These are phyloP conservation scores for Oryza meridionalis DNA, from an alignment of 176 grass and related monocot species.

Conservation along the genomic window DNA sequence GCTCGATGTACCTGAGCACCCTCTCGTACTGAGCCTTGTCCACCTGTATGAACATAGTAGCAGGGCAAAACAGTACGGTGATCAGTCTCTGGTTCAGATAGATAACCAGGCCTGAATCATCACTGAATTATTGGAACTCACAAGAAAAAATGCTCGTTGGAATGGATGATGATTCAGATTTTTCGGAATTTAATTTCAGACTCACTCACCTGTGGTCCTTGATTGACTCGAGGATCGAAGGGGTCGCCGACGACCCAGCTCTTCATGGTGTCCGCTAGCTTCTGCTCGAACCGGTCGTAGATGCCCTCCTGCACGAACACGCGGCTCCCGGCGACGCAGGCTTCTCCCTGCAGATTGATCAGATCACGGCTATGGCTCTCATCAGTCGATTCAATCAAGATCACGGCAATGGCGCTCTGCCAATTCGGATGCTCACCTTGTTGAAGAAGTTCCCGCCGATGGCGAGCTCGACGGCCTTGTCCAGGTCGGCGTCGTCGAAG, in stretches of 20 bases:
- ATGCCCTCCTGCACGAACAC: constrained; percentile 60
- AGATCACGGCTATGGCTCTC: background rate
- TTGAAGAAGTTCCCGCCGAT: constrained; percentile 46
- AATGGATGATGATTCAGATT: background rate
- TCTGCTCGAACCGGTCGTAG: constrained; percentile 57
- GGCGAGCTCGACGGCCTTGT: constrained; percentile 56
- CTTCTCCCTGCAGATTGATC: constrained; percentile 49
- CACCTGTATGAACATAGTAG: constrained; percentile 24
- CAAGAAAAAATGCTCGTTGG: background rate
- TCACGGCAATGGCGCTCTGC: background rate
- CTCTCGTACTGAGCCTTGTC: constrained; percentile 55
- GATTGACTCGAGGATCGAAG: constrained; percentile 49
- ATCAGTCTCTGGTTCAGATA: background rate
- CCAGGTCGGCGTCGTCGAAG: constrained; percentile 61
- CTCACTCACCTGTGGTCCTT: constrained; percentile 65
- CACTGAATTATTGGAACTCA: background rate
- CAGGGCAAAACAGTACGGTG: background rate
- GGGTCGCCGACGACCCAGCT: constrained; percentile 54
- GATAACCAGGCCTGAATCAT: background rate
- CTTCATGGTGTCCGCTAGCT: constrained; percentile 36
- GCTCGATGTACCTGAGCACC: constrained; percentile 53
- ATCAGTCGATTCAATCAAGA: background rate
- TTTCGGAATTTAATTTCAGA: background rate
- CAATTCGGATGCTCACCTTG: constrained; percentile 30
- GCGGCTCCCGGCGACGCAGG: constrained; percentile 43